A percentile compares a stretch with the other conserved stretches of the same genome.
Conservation (phyloP, 345 rosid species). For the Leavenworthia alabamica region DNA sequence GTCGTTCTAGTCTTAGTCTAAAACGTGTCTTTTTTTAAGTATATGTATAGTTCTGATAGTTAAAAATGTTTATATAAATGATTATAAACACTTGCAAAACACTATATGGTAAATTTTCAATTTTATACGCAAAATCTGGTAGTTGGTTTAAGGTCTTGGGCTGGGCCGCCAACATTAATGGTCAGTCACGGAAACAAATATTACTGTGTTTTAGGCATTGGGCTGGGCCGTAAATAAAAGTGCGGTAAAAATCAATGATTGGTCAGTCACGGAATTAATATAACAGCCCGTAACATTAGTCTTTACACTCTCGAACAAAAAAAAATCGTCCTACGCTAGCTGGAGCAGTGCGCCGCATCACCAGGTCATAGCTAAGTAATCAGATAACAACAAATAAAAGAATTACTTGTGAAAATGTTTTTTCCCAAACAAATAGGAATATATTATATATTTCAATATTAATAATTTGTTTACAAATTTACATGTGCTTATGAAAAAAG, state of each 20-base stretch:
- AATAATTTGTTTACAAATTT: background rate
- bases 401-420: too few relatives aligned
- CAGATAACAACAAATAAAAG: slow-evolving; percentile 13
- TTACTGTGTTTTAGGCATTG: background rate
- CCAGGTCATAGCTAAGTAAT: slow-evolving; percentile 13
- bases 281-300: background rate
- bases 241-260: background rate
- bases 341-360: too few relatives aligned
- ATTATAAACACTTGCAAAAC: too few relatives aligned
- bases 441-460: too few relatives aligned
- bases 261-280: background rate
- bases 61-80: too few relatives aligned
- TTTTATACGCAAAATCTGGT: too few relatives aligned
- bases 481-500: background rate
- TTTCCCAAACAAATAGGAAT: too few relatives aligned
- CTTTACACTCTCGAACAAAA: background rate
- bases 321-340: slow-evolving; percentile 17
- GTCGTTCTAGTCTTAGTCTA: background rate
- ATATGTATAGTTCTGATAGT: too few relatives aligned
- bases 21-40: background rate
- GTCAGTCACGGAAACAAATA: too few relatives aligned
- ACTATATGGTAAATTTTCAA: too few relatives aligned
- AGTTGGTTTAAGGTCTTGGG: background rate
- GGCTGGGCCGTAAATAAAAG: background rate
- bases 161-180: background rate